These are phyloP conservation scores for Knoxia roxburghii DNA, from an alignment of 257 asterid species.

Conservation along the genomic window DNA sequence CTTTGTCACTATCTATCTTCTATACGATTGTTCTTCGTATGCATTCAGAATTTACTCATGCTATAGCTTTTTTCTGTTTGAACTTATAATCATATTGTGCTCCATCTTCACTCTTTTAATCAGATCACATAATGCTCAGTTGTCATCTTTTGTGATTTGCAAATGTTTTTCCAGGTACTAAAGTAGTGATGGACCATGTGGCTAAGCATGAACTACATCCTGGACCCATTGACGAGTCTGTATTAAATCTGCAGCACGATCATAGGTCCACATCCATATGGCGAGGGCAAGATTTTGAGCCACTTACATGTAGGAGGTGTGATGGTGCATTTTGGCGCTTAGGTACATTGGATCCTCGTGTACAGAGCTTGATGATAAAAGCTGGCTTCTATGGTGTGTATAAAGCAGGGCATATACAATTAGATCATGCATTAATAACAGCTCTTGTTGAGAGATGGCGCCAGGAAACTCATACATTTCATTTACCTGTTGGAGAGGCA, in stretches of 20 bases:
- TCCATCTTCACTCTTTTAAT: not conserved
- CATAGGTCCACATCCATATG: constrained; percentile 74
- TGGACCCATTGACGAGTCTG: constrained; percentile 64
- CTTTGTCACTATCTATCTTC: not conserved
- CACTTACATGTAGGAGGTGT: constrained; percentile 68
- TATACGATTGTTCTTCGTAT: no score
- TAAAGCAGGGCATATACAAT: constrained; percentile 69
- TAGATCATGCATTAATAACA: constrained; percentile 75
- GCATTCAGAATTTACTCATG: no score
- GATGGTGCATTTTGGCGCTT: constrained; percentile 88
- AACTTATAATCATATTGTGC: not conserved
- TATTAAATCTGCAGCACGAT: constrained; percentile 62
- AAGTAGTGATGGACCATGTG: constrained; percentile 9
- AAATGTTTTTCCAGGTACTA: constrained; percentile 13
- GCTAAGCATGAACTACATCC: constrained; percentile 44
- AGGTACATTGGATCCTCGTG: constrained; percentile 59
- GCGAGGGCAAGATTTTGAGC: constrained; percentile 72
- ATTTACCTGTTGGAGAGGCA: constrained; percentile 70
- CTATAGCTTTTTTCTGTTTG: not conserved
- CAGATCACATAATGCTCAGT: not conserved
- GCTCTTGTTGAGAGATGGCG: constrained; percentile 83
- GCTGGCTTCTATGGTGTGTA: constrained; percentile 82
- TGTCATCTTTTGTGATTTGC: not conserved
- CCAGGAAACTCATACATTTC: constrained; percentile 82
- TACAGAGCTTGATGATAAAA: constrained; percentile 54